These are phyloP conservation scores for Glycine soja DNA, from an alignment of 306 rosid genomes.

Conservation along the genomic window DNA sequence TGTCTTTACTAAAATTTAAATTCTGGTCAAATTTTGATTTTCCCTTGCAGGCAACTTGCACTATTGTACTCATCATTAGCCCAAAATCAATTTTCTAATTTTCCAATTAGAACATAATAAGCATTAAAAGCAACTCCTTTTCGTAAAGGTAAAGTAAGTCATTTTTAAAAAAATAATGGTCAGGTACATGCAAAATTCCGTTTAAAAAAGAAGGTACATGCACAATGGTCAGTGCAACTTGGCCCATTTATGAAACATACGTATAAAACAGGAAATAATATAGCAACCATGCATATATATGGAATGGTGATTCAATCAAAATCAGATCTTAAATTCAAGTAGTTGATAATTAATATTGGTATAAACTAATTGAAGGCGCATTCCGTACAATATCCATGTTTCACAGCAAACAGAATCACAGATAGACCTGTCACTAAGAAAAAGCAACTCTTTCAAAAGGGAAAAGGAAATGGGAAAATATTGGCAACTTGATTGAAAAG, in stretches of 20 bases:
- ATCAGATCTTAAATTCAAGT: not conserved
- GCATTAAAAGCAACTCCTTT: too few relatives aligned
- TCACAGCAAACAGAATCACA: not conserved
- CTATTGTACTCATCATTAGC: too few relatives aligned
- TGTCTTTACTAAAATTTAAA: not conserved
- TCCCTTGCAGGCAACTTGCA: too few relatives aligned
- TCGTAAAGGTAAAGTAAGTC: too few relatives aligned
- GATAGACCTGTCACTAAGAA: conserved; percentile 1
- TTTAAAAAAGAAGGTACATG: too few relatives aligned
- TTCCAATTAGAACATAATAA: too few relatives aligned
- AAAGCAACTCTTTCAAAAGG: not conserved
- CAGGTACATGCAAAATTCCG: not conserved
- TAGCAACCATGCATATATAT: not conserved
- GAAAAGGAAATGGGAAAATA: not conserved
- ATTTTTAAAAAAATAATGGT: too few relatives aligned
- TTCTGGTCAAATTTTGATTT: too few relatives aligned
- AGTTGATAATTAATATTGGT: not conserved
- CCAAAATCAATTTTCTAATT: too few relatives aligned
- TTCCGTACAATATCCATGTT: too few relatives aligned
- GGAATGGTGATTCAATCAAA: not conserved
- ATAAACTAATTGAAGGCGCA: not conserved
- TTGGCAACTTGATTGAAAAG: not conserved
- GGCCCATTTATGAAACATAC: not conserved
- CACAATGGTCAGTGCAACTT: not conserved
- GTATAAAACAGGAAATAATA: not conserved